Conservation (phyloP, 768 basidiomycete species). For the Boletus subparvulus region DNA sequence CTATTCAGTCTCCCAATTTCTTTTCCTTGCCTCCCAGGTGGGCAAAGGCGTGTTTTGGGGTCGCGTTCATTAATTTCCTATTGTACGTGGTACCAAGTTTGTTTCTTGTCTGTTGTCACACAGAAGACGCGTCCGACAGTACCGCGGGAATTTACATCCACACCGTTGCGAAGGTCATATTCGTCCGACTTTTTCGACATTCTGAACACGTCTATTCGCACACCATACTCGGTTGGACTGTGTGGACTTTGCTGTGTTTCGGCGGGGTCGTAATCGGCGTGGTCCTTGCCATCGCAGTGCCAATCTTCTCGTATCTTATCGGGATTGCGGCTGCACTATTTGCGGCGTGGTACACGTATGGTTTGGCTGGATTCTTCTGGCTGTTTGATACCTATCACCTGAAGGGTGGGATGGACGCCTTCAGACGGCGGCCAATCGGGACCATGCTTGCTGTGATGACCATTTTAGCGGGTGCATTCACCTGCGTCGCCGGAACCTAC, state of each 20-base stretch:
- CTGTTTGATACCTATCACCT: slow-evolving; percentile 47
- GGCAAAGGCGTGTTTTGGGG: slow-evolving; percentile 50
- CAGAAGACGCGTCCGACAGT: slow-evolving; percentile 22
- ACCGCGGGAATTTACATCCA: slow-evolving; percentile 49
- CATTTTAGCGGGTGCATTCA: slow-evolving; percentile 48
- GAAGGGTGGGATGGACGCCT: slow-evolving; percentile 35
- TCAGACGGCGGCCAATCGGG: slow-evolving; percentile 35
- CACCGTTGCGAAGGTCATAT: slow-evolving; percentile 53
- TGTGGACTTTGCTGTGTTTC: slow-evolving; percentile 47
- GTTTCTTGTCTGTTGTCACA: neutral
- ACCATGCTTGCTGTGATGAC: slow-evolving; percentile 32
- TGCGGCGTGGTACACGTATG: slow-evolving; percentile 61
- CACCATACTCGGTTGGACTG: slow-evolving; percentile 48
- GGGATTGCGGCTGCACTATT: slow-evolving; percentile 54
- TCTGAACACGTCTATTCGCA: slow-evolving; percentile 50
- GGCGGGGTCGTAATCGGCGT: slow-evolving; percentile 38
- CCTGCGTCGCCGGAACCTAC: slow-evolving; percentile 43
- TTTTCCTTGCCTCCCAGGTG: slow-evolving; percentile 30
- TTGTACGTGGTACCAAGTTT: slow-evolving; percentile 34
- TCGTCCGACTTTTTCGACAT: slow-evolving; percentile 48
- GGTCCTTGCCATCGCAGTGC: slow-evolving; percentile 49
- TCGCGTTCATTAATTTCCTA: slow-evolving; percentile 52
- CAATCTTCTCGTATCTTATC: slow-evolving; percentile 55
- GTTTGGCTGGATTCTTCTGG: slow-evolving; percentile 54
- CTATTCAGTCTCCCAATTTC: slow-evolving; percentile 7